phyloP scores from a whole-genome alignment of 2,329 filamentous ascomycete genomes.

The Talaromyces rugulosus region DNA sequence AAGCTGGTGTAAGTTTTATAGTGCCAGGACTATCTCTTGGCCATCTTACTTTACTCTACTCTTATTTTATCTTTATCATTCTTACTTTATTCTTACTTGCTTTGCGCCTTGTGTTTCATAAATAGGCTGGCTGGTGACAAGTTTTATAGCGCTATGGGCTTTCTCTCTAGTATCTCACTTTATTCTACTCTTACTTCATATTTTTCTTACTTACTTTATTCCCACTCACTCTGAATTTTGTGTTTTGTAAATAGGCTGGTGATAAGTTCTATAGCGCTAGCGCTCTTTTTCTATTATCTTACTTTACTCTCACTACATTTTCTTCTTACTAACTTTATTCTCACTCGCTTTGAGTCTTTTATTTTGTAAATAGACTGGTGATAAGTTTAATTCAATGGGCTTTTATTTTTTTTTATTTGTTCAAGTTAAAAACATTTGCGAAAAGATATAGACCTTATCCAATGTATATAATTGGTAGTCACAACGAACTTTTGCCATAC shows the following conservation, averaged over 20 bases:
- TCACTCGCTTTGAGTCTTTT: not conserved
- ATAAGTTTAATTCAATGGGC: not conserved
- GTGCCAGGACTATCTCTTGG: too few species aligned
- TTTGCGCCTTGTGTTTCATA: too few species aligned
- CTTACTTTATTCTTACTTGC: too few species aligned
- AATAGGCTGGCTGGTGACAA: too few species aligned
- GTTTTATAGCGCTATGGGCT: too few species aligned
- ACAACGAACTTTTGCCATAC: too few species aligned
- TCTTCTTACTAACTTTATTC: not conserved
- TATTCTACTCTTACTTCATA: not conserved
- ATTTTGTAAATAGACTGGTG: not conserved
- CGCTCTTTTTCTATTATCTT: too few species aligned
- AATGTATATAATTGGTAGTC: too few species aligned
- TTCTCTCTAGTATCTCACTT: too few species aligned
- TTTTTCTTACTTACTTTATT: not conserved
- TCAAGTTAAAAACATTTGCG: too few species aligned
- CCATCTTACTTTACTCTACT: not conserved
- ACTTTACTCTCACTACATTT: not conserved
- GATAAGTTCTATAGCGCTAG: not conserved
- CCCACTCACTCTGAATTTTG: not conserved
- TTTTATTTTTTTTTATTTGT: not conserved
- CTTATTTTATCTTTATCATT: not conserved
- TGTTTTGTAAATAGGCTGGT: not conserved
- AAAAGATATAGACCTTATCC: too few species aligned
- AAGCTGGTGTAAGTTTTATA: too few species aligned